Conservation (phyloP, 495 filamentous ascomycete species). For the Gamarada debralockiae region DNA sequence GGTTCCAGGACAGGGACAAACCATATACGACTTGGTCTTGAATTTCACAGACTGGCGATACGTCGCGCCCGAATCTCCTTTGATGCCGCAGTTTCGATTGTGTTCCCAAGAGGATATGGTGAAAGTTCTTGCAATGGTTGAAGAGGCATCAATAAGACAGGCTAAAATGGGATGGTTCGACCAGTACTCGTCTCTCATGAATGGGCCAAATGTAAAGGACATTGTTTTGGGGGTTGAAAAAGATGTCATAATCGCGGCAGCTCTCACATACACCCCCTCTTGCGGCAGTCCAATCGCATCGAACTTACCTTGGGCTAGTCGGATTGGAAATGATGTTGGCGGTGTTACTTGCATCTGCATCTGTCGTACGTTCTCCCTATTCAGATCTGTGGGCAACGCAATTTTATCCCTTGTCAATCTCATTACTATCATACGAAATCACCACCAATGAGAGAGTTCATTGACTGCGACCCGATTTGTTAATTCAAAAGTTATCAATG, state of each 20-base stretch:
- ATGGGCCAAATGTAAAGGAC: constrained; percentile 41
- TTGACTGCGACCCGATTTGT: too few relatives aligned
- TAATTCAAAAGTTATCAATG: too few relatives aligned
- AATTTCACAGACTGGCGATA: constrained; percentile 47
- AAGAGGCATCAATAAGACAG: constrained; percentile 32
- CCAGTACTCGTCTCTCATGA: constrained; percentile 45
- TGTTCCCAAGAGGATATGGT: constrained; percentile 50
- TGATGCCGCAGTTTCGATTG: constrained; percentile 38
- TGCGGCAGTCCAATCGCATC: constrained; percentile 47
- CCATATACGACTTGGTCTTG: constrained; percentile 54
- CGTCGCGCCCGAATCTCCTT: constrained; percentile 17
- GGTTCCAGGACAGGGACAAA: constrained; percentile 38
- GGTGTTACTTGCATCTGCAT: constrained; percentile 60
- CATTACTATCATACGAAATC: too few relatives aligned
- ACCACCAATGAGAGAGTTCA: too few relatives aligned
- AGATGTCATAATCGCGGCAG: constrained; percentile 45
- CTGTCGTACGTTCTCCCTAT: constrained; percentile 11
- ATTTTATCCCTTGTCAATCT: too few relatives aligned
- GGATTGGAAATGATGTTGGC: constrained; percentile 50
- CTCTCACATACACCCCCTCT: constrained; percentile 49
- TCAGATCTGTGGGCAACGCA: not conserved
- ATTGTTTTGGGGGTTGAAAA: constrained; percentile 44
- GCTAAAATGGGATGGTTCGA: constrained; percentile 51
- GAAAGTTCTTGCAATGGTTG: constrained; percentile 50
- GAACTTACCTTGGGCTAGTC: constrained; percentile 56